Conservation (phyloP, 306 rosid genomes). For the Cucurbita pepo region DNA sequence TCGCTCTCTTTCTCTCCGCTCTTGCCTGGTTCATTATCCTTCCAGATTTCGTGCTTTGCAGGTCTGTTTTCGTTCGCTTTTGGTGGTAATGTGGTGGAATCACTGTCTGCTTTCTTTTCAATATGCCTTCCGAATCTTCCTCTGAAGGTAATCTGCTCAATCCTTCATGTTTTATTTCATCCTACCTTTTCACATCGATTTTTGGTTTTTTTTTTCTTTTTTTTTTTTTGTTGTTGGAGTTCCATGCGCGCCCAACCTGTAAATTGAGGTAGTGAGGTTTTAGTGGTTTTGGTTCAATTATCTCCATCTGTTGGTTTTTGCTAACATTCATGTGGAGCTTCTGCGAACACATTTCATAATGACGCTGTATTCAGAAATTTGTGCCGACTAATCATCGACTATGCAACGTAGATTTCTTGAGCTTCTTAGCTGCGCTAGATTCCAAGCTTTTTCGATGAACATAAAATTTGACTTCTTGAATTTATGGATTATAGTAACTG, state of each 20-base stretch:
- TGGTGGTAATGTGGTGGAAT: slow-evolving; percentile 35
- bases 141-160: slow-evolving; percentile 30
- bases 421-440: neutral
- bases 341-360: neutral
- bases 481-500: neutral
- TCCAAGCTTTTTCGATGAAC: neutral
- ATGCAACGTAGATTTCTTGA: neutral
- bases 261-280: neutral
- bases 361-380: neutral
- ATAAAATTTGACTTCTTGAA: neutral
- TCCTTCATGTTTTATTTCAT: neutral
- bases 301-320: neutral
- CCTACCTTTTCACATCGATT: neutral
- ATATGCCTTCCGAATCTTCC: slow-evolving; percentile 51
- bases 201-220: neutral
- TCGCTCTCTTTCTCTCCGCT: neutral
- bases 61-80: slow-evolving; percentile 17
- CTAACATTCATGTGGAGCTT: neutral
- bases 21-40: neutral
- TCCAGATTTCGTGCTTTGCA: slow-evolving; percentile 21
- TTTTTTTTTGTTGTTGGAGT: neutral
- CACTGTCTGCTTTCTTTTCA: slow-evolving; percentile 6
- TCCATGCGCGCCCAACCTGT: neutral
- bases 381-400: neutral
- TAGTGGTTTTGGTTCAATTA: neutral